Percentiles rank a stretch among this genome's conserved stretches.
Evolutionary conservation across 306 rosid species (phyloP).

Genomic region (Trichosanthes truncata): DNA sequence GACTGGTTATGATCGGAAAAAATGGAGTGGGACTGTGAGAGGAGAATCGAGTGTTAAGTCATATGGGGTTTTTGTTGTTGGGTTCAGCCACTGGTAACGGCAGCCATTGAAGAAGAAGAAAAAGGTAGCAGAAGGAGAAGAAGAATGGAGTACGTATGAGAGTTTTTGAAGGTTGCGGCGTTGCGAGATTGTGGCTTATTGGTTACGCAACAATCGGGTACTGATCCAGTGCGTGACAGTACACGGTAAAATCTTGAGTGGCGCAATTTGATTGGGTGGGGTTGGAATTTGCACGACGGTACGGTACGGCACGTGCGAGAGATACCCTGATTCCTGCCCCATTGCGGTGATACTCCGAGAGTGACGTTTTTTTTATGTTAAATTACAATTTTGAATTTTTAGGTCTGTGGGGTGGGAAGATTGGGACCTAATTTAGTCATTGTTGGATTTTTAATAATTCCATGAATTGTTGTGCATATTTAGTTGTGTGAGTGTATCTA

Average conservation of each 20-base stretch:
- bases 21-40: background rate
- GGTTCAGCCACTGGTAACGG: background rate
- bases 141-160: background rate
- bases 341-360: background rate
- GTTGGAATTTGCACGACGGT: background rate
- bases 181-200: background rate
- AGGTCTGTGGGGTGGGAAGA: no score
- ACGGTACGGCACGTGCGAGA: background rate
- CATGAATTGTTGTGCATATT: no score
- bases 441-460: no score
- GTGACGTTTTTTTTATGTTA: no score
- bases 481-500: no score
- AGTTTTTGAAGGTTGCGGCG: background rate
- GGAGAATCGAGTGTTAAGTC: background rate
- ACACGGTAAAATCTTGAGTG: background rate
- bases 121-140: background rate
- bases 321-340: background rate
- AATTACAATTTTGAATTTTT: no score
- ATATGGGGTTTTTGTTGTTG: background rate
- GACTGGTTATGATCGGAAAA: background rate
- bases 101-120: background rate
- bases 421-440: no score
- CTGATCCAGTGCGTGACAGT: background rate
- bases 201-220: conserved; percentile 1
- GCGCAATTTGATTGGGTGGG: background rate